A percentile compares a stretch with the other conserved stretches of the same genome.
These are phyloP conservation scores for Spizellomyces sp. DNA, from an alignment of 192 early-diverging fungal species.

Conservation along the genomic window DNA sequence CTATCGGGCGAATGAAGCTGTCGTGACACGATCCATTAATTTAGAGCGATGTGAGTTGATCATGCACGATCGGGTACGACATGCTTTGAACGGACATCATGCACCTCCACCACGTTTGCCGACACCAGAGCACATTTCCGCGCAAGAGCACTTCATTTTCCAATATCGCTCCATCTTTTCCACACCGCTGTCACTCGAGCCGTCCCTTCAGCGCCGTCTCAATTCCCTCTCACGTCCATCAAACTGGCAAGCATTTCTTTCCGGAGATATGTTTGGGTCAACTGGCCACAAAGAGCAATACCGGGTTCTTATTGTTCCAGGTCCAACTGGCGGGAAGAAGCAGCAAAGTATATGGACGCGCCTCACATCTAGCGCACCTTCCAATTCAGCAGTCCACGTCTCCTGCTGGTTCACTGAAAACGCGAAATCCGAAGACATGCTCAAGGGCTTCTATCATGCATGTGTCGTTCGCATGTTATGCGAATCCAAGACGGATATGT, in stretches of 20 bases:
- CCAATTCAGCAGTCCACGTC: conserved; percentile 32
- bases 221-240: not conserved
- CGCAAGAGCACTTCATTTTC: conserved; percentile 18
- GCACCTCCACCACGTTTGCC: conserved; percentile 25
- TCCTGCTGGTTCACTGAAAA: conserved; percentile 61
- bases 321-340: not conserved
- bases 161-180: conserved; percentile 1
- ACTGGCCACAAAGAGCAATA: not conserved
- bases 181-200: conserved; percentile 10
- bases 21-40: conserved; percentile 66
- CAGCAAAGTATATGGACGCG: not conserved
- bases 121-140: conserved; percentile 14
- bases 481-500: not conserved
- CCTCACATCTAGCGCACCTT: not conserved
- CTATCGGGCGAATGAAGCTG: conserved; percentile 68
- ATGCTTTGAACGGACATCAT: conserved; percentile 30
- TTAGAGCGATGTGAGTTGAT: conserved; percentile 48
- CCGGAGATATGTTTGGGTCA: not conserved
- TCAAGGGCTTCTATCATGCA: conserved; percentile 68
- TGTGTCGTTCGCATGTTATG: conserved; percentile 48
- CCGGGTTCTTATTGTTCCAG: conserved; percentile 4
- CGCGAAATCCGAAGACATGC: conserved; percentile 50
- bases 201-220: conserved; percentile 12
- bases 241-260: conserved; percentile 2
- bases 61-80: not conserved